These are phyloP conservation scores for Phytophthora niederhauseri DNA, from an alignment of 352 stramenopile genomes.

Conservation along the genomic window DNA sequence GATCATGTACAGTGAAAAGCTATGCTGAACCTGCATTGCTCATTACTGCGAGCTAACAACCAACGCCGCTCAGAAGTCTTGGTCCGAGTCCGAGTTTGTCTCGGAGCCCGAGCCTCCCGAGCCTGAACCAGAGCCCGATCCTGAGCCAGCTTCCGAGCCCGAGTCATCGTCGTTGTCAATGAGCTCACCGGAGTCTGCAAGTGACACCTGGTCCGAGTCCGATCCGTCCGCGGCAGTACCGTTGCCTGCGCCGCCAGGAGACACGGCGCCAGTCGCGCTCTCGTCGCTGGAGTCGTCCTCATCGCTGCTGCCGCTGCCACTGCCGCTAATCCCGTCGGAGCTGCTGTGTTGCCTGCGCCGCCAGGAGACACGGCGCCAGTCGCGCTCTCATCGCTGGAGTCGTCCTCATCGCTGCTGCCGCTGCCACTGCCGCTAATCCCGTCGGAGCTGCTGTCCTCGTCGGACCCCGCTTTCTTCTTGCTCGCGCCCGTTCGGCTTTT, in stretches of 20 bases:
- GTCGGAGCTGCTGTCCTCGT: conserved; percentile 57
- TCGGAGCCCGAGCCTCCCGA: conserved; percentile 70
- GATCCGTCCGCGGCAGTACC: conserved; percentile 37
- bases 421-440: conserved; percentile 48
- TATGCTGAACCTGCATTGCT: no score
- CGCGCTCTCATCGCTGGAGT: conserved; percentile 61
- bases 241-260: conserved; percentile 18
- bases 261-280: conserved; percentile 32
- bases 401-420: conserved; percentile 44
- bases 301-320: conserved; percentile 39
- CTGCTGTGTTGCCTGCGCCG: conserved; percentile 21
- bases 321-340: conserved; percentile 49
- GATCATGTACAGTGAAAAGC: no score
- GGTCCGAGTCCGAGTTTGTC: conserved; percentile 82
- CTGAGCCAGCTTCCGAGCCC: conserved; percentile 47
- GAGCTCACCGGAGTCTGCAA: conserved; percentile 82
- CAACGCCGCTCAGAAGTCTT: no score
- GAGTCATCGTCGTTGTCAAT: conserved; percentile 88
- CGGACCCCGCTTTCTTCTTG: conserved; percentile 47
- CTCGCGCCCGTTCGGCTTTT: conserved; percentile 35
- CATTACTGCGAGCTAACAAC: no score
- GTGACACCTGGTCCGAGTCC: conserved; percentile 82
- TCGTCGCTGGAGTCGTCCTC: conserved; percentile 65
- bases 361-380: conserved; percentile 18
- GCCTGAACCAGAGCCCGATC: conserved; percentile 56